Conservation (phyloP, 2,329 filamentous ascomycete species). For the Hirsutella minnesotensis region DNA sequence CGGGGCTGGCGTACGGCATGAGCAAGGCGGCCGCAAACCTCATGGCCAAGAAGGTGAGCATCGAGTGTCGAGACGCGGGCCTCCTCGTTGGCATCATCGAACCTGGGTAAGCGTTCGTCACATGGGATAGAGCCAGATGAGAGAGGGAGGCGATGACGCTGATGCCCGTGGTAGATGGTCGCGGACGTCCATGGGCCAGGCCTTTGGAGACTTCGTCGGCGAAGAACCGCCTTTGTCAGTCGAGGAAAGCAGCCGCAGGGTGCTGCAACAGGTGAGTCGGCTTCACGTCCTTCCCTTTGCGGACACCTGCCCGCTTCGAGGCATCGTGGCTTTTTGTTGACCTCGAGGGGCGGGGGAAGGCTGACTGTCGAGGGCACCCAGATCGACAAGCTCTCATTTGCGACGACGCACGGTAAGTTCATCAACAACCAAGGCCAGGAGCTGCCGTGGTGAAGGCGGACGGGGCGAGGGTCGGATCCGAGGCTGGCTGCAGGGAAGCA, state of each 20-base stretch:
- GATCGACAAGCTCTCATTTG: constrained; percentile 5
- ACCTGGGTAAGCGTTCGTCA: constrained; percentile 12
- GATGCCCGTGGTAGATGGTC: constrained; percentile 5
- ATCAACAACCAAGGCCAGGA: constrained; percentile 3
- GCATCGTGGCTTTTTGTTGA: background rate
- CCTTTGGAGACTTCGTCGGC: constrained; percentile 4
- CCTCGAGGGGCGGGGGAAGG: background rate
- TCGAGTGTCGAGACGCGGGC: constrained; percentile 17
- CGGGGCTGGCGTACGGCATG: constrained; percentile 28
- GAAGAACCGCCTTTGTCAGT: constrained; percentile 5
- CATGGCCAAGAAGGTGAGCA: constrained; percentile 17
- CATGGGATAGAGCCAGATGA: background rate
- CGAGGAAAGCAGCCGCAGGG: constrained; percentile 2
- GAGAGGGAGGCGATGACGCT: background rate
- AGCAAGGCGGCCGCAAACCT: constrained; percentile 26
- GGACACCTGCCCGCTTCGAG: no score
- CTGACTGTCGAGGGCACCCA: background rate
- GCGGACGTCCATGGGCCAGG: constrained; percentile 6
- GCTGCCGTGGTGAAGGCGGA: constrained; percentile 5
- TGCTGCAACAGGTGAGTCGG: constrained; percentile 6
- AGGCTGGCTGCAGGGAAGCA: no score
- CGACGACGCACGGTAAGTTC: constrained; percentile 9
- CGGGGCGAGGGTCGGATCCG: background rate
- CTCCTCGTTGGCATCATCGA: constrained; percentile 20
- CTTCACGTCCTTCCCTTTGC: no score